phyloP scores from a whole-genome alignment of 345 rosid genomes.

The Hirschfeldia incana region DNA sequence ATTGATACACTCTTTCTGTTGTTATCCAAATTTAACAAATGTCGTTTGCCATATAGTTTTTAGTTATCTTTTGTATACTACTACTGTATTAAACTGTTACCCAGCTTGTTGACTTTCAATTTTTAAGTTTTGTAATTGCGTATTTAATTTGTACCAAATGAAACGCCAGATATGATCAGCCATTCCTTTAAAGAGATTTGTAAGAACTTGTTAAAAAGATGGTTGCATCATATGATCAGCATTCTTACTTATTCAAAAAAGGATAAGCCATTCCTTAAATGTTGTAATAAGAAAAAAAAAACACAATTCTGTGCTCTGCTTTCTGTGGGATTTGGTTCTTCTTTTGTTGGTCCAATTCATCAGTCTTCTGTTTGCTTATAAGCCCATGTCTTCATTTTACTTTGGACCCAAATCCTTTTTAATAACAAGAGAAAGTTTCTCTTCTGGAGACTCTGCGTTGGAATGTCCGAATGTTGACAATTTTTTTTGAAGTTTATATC shows the following conservation, averaged over 20 bases:
- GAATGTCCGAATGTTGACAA: not conserved
- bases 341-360: not conserved
- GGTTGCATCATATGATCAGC: not conserved
- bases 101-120: conserved; percentile 21
- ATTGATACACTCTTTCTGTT: not conserved
- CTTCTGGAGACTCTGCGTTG: not conserved
- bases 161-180: not conserved
- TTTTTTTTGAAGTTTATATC: not conserved
- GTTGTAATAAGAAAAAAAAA: not conserved
- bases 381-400: not conserved
- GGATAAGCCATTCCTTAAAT: not conserved
- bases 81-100: not conserved
- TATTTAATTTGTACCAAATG: not conserved
- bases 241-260: too few relatives aligned
- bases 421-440: not conserved
- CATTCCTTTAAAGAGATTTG: not conserved
- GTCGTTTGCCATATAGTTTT: not conserved
- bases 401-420: not conserved
- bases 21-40: not conserved
- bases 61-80: not conserved
- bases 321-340: not conserved
- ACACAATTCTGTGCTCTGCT: not conserved
- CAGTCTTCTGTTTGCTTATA: not conserved
- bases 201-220: not conserved
- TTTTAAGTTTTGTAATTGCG: not conserved